phyloP scores from a whole-genome alignment of 2,329 filamentous ascomycete genomes.

The Septoria linicola region DNA sequence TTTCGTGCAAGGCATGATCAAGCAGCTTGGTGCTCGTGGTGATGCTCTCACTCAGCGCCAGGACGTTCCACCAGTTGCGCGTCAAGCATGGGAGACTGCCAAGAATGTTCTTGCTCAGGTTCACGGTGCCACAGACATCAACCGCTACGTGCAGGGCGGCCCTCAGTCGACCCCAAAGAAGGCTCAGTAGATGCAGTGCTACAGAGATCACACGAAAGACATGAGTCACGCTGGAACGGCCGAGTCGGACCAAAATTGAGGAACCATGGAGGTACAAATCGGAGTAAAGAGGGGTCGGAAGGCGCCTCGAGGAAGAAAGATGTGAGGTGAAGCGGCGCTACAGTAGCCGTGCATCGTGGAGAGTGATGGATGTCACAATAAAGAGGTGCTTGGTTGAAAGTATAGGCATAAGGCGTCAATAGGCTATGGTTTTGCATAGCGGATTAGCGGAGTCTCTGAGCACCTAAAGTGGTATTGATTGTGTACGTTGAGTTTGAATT shows the following conservation, averaged over 20 bases:
- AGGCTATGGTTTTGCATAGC: too few species aligned
- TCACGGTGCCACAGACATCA: slow-evolving; percentile 73
- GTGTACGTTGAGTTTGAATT: too few species aligned
- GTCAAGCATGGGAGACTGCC: slow-evolving; percentile 75
- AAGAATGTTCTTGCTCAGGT: slow-evolving; percentile 73
- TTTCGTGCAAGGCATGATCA: slow-evolving; percentile 84
- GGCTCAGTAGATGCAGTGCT: slow-evolving; percentile 49
- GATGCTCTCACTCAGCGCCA: slow-evolving; percentile 83
- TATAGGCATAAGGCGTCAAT: too few species aligned
- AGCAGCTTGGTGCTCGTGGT: slow-evolving; percentile 68
- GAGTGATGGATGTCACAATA: not conserved
- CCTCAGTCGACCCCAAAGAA: slow-evolving; percentile 60
- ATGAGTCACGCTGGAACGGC: slow-evolving; percentile 16
- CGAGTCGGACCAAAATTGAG: not conserved
- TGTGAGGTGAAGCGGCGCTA: not conserved
- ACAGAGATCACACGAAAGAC: not conserved
- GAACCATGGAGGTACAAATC: not conserved
- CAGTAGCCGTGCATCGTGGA: not conserved
- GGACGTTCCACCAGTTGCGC: slow-evolving; percentile 75
- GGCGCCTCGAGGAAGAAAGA: not conserved
- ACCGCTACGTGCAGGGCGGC: slow-evolving; percentile 23
- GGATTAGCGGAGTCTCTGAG: too few species aligned
- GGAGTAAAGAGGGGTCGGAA: not conserved
- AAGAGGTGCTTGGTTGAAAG: not conserved
- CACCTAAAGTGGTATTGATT: too few species aligned